phyloP scores from a whole-genome alignment of 2,329 filamentous ascomycete genomes.

The Paraphoma sp. region DNA sequence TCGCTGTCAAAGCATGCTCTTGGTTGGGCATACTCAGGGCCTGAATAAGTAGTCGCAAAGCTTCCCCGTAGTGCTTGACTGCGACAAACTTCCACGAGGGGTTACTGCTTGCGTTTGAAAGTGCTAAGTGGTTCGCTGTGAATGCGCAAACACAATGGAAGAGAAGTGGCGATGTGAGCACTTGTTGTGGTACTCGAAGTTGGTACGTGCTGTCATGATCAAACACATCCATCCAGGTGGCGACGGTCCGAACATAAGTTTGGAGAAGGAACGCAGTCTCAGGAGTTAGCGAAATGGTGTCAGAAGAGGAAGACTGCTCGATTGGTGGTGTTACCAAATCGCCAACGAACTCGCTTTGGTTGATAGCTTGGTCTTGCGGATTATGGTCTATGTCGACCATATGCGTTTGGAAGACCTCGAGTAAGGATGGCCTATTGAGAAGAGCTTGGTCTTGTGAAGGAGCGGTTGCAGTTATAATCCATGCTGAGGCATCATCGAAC shows the following conservation, averaged over 20 bases:
- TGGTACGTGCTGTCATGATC: conserved; percentile 41
- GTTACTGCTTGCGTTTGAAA: conserved; percentile 28
- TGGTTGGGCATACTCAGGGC: conserved; percentile 31
- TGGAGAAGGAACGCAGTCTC: conserved; percentile 43
- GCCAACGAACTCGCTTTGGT: conserved; percentile 1
- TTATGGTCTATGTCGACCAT: conserved; percentile 29
- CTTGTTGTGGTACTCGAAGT: conserved; percentile 33
- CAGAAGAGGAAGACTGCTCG: conserved; percentile 3
- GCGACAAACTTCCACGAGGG: conserved; percentile 39
- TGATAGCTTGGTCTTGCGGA: conserved; percentile 3
- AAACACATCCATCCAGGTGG: conserved; percentile 35
- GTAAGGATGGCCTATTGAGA: conserved; percentile 8
- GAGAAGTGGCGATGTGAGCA: conserved; percentile 37
- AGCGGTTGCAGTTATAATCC: conserved; percentile 7
- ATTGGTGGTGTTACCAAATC: conserved; percentile 17
- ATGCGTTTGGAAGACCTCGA: conserved; percentile 34
- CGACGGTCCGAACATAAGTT: conserved; percentile 41
- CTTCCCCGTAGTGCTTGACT: conserved; percentile 37
- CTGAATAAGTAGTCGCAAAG: conserved; percentile 37
- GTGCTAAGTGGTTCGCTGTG: conserved; percentile 42
- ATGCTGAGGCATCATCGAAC: conserved; percentile 24
- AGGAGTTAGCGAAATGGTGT: conserved; percentile 24
- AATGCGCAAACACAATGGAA: conserved; percentile 45
- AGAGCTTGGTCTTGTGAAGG: conserved; percentile 3
- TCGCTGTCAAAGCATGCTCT: conserved; percentile 40